Evolutionary conservation across 306 rosid species (phyloP).

Genomic region (Quercus cerris): DNA sequence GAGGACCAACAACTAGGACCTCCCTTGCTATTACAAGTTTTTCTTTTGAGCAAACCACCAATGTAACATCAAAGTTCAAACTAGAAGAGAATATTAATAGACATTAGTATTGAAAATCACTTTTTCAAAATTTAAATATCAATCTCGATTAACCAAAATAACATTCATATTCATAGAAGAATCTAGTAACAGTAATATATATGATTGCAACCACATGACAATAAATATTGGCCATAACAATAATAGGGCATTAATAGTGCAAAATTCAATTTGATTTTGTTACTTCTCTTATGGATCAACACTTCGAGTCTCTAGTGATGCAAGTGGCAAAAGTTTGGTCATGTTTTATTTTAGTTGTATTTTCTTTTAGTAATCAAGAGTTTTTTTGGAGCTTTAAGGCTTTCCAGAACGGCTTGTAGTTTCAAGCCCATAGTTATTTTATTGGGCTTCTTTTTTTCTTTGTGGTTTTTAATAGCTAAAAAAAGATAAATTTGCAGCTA

Average conservation of each 20-base stretch:
- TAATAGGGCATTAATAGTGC: neutral
- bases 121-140: neutral
- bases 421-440: too few relatives aligned
- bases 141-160: neutral
- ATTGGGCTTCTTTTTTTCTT: too few relatives aligned
- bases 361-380: too few relatives aligned
- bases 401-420: too few relatives aligned
- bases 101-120: slow-evolving; percentile 1
- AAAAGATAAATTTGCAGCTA: too few relatives aligned
- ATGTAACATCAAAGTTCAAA: slow-evolving; percentile 69
- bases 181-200: neutral
- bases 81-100: slow-evolving; percentile 36
- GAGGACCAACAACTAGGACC: slow-evolving; percentile 73
- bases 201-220: neutral
- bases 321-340: too few relatives aligned
- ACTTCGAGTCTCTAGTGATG: neutral
- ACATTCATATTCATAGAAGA: neutral
- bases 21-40: slow-evolving; percentile 63
- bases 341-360: too few relatives aligned
- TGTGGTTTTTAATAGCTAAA: too few relatives aligned
- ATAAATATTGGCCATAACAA: neutral
- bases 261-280: neutral
- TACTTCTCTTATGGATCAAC: neutral
- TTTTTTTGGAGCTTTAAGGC: too few relatives aligned
- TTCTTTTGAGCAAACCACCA: slow-evolving; percentile 61